phyloP scores from a whole-genome alignment of 75 land plant species.

The Selaginella tamariscina region DNA sequence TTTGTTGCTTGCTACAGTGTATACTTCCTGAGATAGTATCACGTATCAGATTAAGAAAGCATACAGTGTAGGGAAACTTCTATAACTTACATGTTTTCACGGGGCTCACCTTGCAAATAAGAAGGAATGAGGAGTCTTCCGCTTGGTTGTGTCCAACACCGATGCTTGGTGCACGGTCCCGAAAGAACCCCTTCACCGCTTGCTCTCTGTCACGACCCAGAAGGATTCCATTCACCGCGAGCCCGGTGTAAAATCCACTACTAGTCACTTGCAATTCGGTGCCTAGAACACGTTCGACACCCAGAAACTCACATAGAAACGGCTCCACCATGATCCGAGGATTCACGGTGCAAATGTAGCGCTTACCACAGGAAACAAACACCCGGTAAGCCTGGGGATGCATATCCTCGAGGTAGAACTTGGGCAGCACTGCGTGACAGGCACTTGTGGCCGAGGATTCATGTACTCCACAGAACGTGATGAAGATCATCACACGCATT shows the following conservation, averaged over 20 bases:
- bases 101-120: conserved; percentile 28
- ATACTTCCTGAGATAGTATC: neutral
- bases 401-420: conserved; percentile 9
- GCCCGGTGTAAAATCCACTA: conserved; percentile 61
- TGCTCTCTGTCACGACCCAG: conserved; percentile 44
- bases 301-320: conserved; percentile 58
- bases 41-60: too few species aligned
- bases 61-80: too few species aligned
- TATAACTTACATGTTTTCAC: too few species aligned
- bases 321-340: conserved; percentile 81
- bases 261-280: conserved; percentile 49
- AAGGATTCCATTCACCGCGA: conserved; percentile 40
- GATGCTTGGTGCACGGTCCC: conserved; percentile 38
- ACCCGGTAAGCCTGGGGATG: conserved; percentile 1
- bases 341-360: conserved; percentile 46
- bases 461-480: neutral
- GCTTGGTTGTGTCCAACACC: conserved; percentile 36
- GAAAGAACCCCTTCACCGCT: conserved; percentile 26
- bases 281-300: conserved; percentile 71
- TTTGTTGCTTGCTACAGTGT: neutral
- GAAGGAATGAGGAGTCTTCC: conserved; percentile 36
- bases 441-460: neutral
- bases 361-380: conserved; percentile 33
- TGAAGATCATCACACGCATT: neutral
- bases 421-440: neutral